These are phyloP conservation scores for Hanseniaspora lindneri DNA, from an alignment of 805 yeast genomes.

Conservation along the genomic window DNA sequence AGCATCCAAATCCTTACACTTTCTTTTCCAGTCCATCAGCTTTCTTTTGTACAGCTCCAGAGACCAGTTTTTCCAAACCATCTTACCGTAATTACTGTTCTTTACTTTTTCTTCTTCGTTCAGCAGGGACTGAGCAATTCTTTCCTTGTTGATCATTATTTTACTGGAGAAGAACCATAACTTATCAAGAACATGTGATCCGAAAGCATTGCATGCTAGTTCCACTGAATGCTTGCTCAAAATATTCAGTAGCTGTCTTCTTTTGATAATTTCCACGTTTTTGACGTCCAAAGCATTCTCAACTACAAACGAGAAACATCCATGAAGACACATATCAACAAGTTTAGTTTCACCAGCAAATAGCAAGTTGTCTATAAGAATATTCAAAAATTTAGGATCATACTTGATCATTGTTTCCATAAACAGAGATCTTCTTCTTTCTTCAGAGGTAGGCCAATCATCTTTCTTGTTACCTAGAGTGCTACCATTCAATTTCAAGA, in stretches of 20 bases:
- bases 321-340: slow-evolving; percentile 69
- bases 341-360: slow-evolving; percentile 50
- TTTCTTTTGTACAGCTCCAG: slow-evolving; percentile 68
- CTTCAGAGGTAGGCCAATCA: slow-evolving; percentile 89
- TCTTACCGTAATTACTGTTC: slow-evolving; percentile 74
- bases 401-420: slow-evolving; percentile 61
- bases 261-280: slow-evolving; percentile 38
- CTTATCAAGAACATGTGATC: slow-evolving; percentile 80
- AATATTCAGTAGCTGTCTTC: slow-evolving; percentile 59
- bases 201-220: slow-evolving; percentile 73
- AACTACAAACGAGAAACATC: slow-evolving; percentile 81
- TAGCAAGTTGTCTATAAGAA: slow-evolving; percentile 49
- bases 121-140: slow-evolving; percentile 58
- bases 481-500: slow-evolving; percentile 51
- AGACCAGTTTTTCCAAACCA: slow-evolving; percentile 92
- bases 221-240: slow-evolving; percentile 45
- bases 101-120: slow-evolving; percentile 57
- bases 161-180: slow-evolving; percentile 69
- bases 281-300: slow-evolving; percentile 50
- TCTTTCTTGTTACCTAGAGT: slow-evolving; percentile 72
- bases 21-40: slow-evolving; percentile 69
- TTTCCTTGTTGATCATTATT: slow-evolving; percentile 73
- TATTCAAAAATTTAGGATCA: slow-evolving; percentile 47
- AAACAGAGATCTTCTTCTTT: slow-evolving; percentile 65
- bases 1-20: slow-evolving; percentile 43